Evolutionary conservation across 257 asterid genomes (phyloP).

Genomic region (Solanum neorickii): DNA sequence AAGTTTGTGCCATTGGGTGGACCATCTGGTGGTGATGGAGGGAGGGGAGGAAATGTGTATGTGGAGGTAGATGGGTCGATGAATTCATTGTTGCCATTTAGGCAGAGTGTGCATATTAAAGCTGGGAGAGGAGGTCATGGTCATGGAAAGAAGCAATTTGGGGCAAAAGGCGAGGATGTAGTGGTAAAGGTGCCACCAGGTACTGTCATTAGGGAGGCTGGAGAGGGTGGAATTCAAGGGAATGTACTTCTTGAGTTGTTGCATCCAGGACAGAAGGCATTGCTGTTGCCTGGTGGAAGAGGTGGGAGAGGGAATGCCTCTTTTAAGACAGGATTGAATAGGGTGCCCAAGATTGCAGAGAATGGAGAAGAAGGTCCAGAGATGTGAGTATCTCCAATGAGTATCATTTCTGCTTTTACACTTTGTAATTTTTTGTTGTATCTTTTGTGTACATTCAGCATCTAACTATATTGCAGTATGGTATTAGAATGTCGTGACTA

Average conservation of each 20-base stretch:
- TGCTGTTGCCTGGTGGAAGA: constrained; percentile 81
- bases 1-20: constrained; percentile 91
- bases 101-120: constrained; percentile 69
- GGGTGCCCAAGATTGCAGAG: constrained; percentile 92
- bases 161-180: constrained; percentile 75
- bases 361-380: constrained; percentile 87
- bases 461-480: neutral
- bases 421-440: neutral
- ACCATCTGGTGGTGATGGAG: constrained; percentile 97
- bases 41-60: constrained; percentile 89
- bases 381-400: constrained; percentile 39
- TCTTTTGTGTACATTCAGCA: neutral
- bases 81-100: constrained; percentile 82
- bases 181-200: constrained; percentile 93
- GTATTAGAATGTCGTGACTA: neutral
- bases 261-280: constrained; percentile 68
- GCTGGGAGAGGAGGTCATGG: constrained; percentile 91
- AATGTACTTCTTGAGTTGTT: constrained; percentile 63
- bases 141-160: constrained; percentile 63
- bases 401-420: neutral
- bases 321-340: constrained; percentile 70
- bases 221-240: constrained; percentile 20
- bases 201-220: constrained; percentile 68
- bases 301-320: constrained; percentile 95
- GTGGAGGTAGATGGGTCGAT: constrained; percentile 65